Percentiles rank a stretch among this genome's conserved stretches.
These are phyloP conservation scores for Irpex lacteus DNA, from an alignment of 1,284 basidiomycete species.

Conservation along the genomic window DNA sequence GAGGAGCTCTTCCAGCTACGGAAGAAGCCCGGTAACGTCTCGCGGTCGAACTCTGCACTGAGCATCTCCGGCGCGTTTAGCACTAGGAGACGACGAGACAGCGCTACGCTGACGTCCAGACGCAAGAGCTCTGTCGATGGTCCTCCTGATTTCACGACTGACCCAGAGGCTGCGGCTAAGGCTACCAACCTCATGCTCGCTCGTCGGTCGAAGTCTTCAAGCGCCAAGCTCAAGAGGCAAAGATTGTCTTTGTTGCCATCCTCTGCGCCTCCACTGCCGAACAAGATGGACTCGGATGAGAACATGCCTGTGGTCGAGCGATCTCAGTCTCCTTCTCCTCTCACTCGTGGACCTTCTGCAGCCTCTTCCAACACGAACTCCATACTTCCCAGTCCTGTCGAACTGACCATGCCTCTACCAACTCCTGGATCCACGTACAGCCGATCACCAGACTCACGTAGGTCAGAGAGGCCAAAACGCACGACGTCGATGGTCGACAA, in stretches of 20 bases:
- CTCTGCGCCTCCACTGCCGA: conserved; percentile 15
- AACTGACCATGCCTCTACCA: conserved; percentile 24
- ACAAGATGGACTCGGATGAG: conserved; percentile 15
- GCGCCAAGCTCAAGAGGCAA: conserved; percentile 39
- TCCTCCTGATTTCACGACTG: conserved; percentile 14
- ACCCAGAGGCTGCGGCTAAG: conserved; percentile 12
- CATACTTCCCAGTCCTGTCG: conserved; percentile 34
- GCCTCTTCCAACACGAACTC: conserved; percentile 37
- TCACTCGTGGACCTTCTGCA: conserved; percentile 47
- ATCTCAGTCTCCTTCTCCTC: conserved; percentile 41
- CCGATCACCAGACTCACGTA: conserved; percentile 21
- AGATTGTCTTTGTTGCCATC: conserved; percentile 36
- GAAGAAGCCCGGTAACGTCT: conserved; percentile 27
- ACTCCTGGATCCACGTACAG: conserved; percentile 21
- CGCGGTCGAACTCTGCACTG: conserved; percentile 29
- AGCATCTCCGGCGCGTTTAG: conserved; percentile 51
- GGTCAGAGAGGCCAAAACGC: conserved; percentile 37
- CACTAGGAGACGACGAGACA: conserved; percentile 64
- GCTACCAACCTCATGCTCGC: conserved; percentile 14
- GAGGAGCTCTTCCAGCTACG: conserved; percentile 62
- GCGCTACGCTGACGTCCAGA: conserved; percentile 51
- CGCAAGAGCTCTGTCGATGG: conserved; percentile 41
- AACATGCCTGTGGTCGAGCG: conserved; percentile 14
- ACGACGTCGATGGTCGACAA: conserved; percentile 49
- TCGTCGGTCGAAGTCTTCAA: conserved; percentile 29